These are phyloP conservation scores for Trypanosoma platydactyli DNA, from an alignment of 208 protist genomes.

Conservation along the genomic window DNA sequence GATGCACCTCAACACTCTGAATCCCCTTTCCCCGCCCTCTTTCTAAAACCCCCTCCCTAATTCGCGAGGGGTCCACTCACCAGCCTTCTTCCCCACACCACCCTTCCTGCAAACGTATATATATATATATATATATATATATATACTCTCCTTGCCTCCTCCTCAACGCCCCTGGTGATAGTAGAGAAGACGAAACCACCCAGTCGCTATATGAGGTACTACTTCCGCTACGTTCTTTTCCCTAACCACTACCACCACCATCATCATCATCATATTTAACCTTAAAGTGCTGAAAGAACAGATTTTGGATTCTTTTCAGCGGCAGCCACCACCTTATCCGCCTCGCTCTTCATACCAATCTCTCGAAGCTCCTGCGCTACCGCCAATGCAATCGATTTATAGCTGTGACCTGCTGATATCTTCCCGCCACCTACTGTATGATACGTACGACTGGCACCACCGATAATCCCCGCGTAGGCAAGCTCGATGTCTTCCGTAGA, in stretches of 20 bases:
- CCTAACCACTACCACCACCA: not conserved
- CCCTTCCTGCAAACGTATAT: constrained; percentile 19
- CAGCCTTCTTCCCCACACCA: not conserved
- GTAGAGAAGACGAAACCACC: not conserved
- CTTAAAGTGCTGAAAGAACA: constrained; percentile 44
- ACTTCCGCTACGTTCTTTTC: not conserved
- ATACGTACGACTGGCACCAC: constrained; percentile 64
- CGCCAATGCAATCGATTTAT: constrained; percentile 67
- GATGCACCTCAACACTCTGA: not conserved
- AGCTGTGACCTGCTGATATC: constrained; percentile 74
- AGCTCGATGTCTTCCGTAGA: constrained; percentile 65
- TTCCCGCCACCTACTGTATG: constrained; percentile 55
- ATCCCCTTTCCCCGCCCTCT: not conserved
- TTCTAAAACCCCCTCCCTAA: constrained; percentile 1
- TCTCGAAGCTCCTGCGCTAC: constrained; percentile 63
- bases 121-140: constrained; percentile 33
- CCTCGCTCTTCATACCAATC: constrained; percentile 68
- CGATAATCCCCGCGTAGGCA: constrained; percentile 68
- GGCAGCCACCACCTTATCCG: constrained; percentile 60
- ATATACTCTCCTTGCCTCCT: constrained; percentile 7
- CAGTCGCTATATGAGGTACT: not conserved
- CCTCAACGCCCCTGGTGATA: not conserved
- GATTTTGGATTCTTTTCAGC: constrained; percentile 60
- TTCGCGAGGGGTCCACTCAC: not conserved
- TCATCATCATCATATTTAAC: not conserved